These are phyloP conservation scores for Globisporangium nodosum DNA, from an alignment of 352 stramenopile species.

Conservation along the genomic window DNA sequence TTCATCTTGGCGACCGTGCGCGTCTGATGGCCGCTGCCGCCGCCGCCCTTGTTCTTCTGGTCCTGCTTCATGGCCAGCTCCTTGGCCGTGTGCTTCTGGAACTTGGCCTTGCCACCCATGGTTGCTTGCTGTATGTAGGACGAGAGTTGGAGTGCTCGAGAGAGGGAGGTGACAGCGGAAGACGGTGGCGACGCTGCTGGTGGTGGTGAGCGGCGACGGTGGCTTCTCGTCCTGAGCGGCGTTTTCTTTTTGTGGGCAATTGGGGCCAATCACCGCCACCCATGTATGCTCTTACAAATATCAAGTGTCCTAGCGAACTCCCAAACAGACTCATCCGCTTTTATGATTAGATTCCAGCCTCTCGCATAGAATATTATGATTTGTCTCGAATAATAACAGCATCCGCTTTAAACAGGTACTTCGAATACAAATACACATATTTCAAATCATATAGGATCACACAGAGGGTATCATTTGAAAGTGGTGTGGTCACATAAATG, in stretches of 20 bases:
- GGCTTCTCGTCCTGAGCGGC: neutral
- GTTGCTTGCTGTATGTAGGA: neutral
- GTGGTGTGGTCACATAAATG: too few relatives aligned
- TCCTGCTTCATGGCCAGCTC: constrained; percentile 45
- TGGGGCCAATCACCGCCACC: neutral
- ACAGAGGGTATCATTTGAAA: neutral
- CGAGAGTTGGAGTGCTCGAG: neutral
- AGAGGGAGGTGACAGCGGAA: neutral
- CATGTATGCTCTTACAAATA: neutral
- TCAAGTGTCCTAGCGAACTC: too few relatives aligned
- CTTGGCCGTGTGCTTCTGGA: constrained; percentile 74
- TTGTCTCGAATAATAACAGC: too few relatives aligned
- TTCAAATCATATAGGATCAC: neutral
- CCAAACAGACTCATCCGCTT: too few relatives aligned
- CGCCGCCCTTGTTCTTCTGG: constrained; percentile 51
- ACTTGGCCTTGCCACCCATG: constrained; percentile 74
- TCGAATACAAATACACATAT: neutral
- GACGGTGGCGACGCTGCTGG: neutral
- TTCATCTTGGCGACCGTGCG: constrained; percentile 48
- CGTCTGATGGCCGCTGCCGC: constrained; percentile 32
- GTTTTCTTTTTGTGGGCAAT: neutral
- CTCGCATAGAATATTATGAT: too few relatives aligned
- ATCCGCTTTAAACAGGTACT: neutral
- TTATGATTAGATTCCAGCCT: too few relatives aligned
- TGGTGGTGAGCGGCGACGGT: neutral